These are phyloP conservation scores for Cadophora sp. DNA, from an alignment of 2,329 filamentous ascomycete species.

Conservation along the genomic window DNA sequence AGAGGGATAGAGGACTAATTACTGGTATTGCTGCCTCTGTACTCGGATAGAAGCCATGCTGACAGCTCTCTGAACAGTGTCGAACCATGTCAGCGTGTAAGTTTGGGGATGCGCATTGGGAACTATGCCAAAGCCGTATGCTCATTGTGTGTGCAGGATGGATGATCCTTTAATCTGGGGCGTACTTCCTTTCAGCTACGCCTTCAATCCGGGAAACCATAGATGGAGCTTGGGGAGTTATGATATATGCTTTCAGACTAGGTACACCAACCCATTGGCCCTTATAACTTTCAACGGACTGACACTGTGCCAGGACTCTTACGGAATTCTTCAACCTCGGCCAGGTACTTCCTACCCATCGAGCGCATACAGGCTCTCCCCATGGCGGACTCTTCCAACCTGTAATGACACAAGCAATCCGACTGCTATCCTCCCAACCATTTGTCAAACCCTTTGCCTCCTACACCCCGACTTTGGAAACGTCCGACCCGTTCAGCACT, in stretches of 20 bases:
- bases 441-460: conserved; percentile 46
- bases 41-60: conserved; percentile 15
- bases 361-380: conserved; percentile 68
- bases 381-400: conserved; percentile 90
- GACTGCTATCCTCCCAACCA: conserved; percentile 72
- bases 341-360: conserved; percentile 90
- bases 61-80: conserved; percentile 61
- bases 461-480: conserved; percentile 25
- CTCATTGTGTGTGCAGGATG: conserved; percentile 61
- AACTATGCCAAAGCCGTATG: neutral
- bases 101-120: conserved; percentile 48
- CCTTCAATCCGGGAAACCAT: conserved; percentile 74
- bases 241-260: conserved; percentile 92
- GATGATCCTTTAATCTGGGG: conserved; percentile 98
- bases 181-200: conserved; percentile 76
- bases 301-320: conserved; percentile 58
- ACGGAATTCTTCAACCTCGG: conserved; percentile 86
- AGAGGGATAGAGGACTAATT: conserved; percentile 77
- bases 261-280: conserved; percentile 56
- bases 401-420: conserved; percentile 84
- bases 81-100: conserved; percentile 89
- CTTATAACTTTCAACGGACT: neutral
- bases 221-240: conserved; percentile 92
- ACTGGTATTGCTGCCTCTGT: conserved; percentile 63
- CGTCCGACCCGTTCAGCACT: conserved; percentile 58